These are phyloP conservation scores for Tuber calosporum DNA, from an alignment of 495 filamentous ascomycete genomes.

Conservation along the genomic window DNA sequence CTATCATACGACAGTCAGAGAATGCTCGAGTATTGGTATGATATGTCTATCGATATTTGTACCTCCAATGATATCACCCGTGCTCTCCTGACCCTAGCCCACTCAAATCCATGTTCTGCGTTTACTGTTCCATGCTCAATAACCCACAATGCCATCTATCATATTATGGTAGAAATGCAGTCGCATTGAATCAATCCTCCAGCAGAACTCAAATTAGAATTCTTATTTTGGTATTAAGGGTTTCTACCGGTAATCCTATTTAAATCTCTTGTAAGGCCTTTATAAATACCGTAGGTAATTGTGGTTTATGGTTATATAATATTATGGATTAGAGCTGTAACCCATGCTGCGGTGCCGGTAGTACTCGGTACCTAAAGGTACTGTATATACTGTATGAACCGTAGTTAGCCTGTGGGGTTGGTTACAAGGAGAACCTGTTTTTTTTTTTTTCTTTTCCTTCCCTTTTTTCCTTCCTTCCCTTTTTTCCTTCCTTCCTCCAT, in stretches of 20 bases:
- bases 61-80: background rate
- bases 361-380: background rate
- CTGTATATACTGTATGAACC: too few relatives aligned
- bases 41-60: background rate
- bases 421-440: background rate
- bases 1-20: background rate
- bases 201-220: background rate
- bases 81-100: background rate
- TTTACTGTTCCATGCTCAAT: background rate
- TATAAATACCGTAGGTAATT: background rate
- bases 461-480: too few relatives aligned
- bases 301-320: background rate
- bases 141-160: background rate
- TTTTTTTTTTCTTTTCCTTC: background rate
- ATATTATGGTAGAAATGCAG: background rate
- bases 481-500: background rate
- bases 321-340: background rate
- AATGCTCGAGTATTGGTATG: too few relatives aligned
- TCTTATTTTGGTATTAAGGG: background rate
- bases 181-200: background rate
- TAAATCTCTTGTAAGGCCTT: background rate
- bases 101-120: background rate
- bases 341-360: background rate
- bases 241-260: background rate
- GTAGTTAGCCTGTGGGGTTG: background rate